These are phyloP conservation scores for Boletellus emodensis DNA, from an alignment of 768 basidiomycete species.

Conservation along the genomic window DNA sequence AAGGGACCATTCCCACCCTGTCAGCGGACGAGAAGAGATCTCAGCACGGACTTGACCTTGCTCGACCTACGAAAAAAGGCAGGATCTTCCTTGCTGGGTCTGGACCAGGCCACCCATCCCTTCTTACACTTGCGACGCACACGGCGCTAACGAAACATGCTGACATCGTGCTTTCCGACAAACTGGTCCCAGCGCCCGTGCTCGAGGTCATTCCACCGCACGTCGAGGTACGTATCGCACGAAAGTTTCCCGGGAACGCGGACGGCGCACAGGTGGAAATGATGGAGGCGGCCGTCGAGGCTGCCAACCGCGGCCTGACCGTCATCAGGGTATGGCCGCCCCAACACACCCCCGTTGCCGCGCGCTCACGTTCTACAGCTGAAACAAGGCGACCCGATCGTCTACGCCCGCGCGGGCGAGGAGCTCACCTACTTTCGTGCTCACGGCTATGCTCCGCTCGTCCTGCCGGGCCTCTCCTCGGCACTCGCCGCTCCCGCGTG, in stretches of 20 bases:
- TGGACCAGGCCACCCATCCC: slow-evolving; percentile 90
- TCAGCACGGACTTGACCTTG: slow-evolving; percentile 25
- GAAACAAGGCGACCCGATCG: slow-evolving; percentile 95
- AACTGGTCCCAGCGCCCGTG: slow-evolving; percentile 88
- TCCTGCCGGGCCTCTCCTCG: slow-evolving; percentile 88
- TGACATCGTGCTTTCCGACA: slow-evolving; percentile 90
- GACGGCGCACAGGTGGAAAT: slow-evolving; percentile 93
- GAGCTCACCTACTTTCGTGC: slow-evolving; percentile 90
- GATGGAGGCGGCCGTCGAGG: slow-evolving; percentile 88
- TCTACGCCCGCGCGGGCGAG: slow-evolving; percentile 93
- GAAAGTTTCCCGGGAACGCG: slow-evolving; percentile 96
- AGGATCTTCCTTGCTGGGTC: slow-evolving; percentile 90
- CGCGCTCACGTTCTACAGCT: slow-evolving; percentile 42
- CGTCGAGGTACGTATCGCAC: slow-evolving; percentile 80
- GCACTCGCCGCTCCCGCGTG: slow-evolving; percentile 88
- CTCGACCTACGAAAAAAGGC: slow-evolving; percentile 37
- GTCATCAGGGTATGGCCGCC: slow-evolving; percentile 71
- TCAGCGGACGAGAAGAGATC: slow-evolving; percentile 35
- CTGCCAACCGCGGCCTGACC: slow-evolving; percentile 70
- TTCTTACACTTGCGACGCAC: slow-evolving; percentile 87
- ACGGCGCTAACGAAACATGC: slow-evolving; percentile 73
- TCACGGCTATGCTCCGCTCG: slow-evolving; percentile 76
- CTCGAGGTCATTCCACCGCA: slow-evolving; percentile 75
- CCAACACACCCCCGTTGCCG: too few species aligned
- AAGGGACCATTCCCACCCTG: slow-evolving; percentile 9